These are phyloP conservation scores for Curvularia verruculosa DNA, from an alignment of 2,329 filamentous ascomycete genomes.

Conservation along the genomic window DNA sequence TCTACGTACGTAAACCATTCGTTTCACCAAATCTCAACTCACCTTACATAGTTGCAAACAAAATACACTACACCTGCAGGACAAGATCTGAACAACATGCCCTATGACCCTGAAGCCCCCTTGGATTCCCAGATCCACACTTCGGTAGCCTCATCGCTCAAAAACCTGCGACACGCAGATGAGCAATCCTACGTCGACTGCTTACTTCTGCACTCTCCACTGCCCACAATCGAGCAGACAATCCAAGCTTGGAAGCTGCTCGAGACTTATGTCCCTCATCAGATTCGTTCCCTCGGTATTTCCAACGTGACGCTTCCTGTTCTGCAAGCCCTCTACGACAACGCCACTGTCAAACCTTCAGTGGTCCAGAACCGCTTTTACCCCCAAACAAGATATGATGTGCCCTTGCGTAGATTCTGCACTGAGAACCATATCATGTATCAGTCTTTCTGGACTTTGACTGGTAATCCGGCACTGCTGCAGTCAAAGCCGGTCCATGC, in stretches of 20 bases:
- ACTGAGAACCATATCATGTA: constrained; percentile 60
- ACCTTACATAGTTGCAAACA: constrained; percentile 69
- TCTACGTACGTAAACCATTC: constrained; percentile 62
- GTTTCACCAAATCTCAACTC: not conserved
- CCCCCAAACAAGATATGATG: constrained; percentile 64
- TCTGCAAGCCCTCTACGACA: constrained; percentile 60
- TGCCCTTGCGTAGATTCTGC: constrained; percentile 64
- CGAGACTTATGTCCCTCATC: constrained; percentile 68
- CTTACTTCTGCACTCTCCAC: constrained; percentile 64
- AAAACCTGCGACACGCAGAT: constrained; percentile 58
- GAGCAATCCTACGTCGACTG: constrained; percentile 61
- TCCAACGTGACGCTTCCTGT: constrained; percentile 71
- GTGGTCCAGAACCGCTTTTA: constrained; percentile 82
- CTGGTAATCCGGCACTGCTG: constrained; percentile 62
- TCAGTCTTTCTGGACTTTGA: constrained; percentile 67
- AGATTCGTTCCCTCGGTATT: constrained; percentile 72
- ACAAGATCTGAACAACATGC: constrained; percentile 66
- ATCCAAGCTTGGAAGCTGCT: constrained; percentile 70
- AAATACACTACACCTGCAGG: constrained; percentile 73
- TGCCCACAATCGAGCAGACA: constrained; percentile 59
- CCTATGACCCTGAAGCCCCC: constrained; percentile 65
- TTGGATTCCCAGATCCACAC: constrained; percentile 69
- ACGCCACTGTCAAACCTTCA: constrained; percentile 59
- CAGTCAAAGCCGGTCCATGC: constrained; percentile 54
- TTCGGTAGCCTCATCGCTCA: constrained; percentile 71